Evolutionary conservation across 192 early-diverging fungal species (phyloP).

Genomic region (Entophlyctis helioformis): DNA sequence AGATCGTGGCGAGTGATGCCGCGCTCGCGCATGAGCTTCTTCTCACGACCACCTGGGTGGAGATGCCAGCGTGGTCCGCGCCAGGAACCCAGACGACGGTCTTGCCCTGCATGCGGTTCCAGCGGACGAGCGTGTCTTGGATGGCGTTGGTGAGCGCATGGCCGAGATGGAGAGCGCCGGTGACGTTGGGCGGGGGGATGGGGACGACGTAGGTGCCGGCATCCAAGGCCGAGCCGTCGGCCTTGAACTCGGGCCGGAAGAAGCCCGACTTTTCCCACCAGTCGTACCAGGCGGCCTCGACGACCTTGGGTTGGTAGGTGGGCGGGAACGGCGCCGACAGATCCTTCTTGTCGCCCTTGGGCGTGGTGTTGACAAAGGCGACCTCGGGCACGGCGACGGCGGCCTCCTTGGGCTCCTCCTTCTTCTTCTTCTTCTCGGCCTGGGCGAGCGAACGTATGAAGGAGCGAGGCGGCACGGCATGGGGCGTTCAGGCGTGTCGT

Average conservation of each 20-base stretch:
- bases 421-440: slow-evolving; percentile 26
- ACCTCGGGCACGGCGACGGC: slow-evolving; percentile 35
- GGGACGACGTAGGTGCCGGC: slow-evolving; percentile 84
- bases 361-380: slow-evolving; percentile 70
- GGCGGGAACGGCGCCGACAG: slow-evolving; percentile 62
- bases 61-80: slow-evolving; percentile 94
- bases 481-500: background rate
- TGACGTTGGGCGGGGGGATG: slow-evolving; percentile 98
- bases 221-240: slow-evolving; percentile 57
- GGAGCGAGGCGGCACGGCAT: background rate
- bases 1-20: slow-evolving; percentile 79
- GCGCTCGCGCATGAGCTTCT: slow-evolving; percentile 78
- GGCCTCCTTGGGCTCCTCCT: slow-evolving; percentile 53
- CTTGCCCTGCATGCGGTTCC: slow-evolving; percentile 95
- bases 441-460: background rate
- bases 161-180: slow-evolving; percentile 88
- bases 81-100: slow-evolving; percentile 91
- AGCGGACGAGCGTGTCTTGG: slow-evolving; percentile 86
- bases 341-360: slow-evolving; percentile 82
- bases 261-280: slow-evolving; percentile 94
- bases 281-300: slow-evolving; percentile 91
- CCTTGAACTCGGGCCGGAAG: slow-evolving; percentile 72
- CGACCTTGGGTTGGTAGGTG: slow-evolving; percentile 77
- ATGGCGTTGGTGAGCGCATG: slow-evolving; percentile 91
- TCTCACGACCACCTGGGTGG: slow-evolving; percentile 94